These are phyloP conservation scores for Arachis hypogaea DNA, from an alignment of 306 rosid genomes.

Conservation along the genomic window DNA sequence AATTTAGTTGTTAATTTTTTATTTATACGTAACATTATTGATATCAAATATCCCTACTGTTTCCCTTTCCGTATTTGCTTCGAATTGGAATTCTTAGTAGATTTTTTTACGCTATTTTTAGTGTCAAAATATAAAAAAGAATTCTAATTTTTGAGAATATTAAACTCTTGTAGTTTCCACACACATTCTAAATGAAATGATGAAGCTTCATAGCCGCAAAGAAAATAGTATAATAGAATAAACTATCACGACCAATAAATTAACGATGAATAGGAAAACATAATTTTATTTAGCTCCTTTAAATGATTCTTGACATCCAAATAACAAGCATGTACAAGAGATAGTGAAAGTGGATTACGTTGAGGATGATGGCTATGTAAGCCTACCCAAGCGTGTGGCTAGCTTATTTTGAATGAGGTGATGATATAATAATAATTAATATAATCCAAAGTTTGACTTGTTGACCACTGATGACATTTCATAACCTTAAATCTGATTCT, in stretches of 20 bases:
- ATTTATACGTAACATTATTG: too few species aligned
- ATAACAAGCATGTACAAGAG: conserved; percentile 4
- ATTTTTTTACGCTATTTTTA: too few species aligned
- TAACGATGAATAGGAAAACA: background rate
- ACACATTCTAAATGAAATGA: too few species aligned
- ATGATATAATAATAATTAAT: background rate
- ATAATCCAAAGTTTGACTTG: conserved; percentile 39
- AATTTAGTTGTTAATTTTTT: too few species aligned
- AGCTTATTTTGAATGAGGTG: conserved; percentile 21
- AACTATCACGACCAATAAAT: background rate
- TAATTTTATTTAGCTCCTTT: background rate
- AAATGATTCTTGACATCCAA: conserved; percentile 25
- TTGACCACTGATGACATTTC: conserved; percentile 34
- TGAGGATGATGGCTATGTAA: conserved; percentile 52
- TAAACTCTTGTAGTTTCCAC: too few species aligned
- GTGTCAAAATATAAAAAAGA: too few species aligned
- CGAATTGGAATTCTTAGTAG: too few species aligned
- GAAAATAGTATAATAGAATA: background rate
- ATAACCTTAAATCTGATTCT: background rate
- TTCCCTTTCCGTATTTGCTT: too few species aligned
- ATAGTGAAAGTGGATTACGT: conserved; percentile 31
- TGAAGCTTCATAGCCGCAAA: background rate
- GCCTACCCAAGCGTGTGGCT: conserved; percentile 67
- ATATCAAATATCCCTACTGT: too few species aligned
- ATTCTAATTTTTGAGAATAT: too few species aligned